These are phyloP conservation scores for Trichoderma aggressivum DNA, from an alignment of 2,329 filamentous ascomycete genomes.

Conservation along the genomic window DNA sequence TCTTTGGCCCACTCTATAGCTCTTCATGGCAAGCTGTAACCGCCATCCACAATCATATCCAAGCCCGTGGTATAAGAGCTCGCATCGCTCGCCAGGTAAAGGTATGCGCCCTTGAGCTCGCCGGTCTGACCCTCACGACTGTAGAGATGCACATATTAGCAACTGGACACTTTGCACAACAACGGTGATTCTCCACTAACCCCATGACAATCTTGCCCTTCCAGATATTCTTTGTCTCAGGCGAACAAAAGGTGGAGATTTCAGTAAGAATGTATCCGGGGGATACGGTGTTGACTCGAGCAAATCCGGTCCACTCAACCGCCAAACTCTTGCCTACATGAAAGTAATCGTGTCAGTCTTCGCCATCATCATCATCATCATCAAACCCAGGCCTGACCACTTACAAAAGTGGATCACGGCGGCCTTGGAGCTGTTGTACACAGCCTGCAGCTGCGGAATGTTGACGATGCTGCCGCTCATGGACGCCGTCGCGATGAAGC, in stretches of 20 bases:
- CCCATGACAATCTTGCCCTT: constrained; percentile 78
- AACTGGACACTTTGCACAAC: background rate
- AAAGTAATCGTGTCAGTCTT: background rate
- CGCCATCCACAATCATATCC: constrained; percentile 73
- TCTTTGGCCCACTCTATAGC: background rate
- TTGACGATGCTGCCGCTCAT: constrained; percentile 79
- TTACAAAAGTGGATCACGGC: constrained; percentile 57
- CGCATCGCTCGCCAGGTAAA: constrained; percentile 79
- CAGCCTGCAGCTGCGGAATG: constrained; percentile 69
- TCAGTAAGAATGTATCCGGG: constrained; percentile 76
- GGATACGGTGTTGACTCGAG: constrained; percentile 67
- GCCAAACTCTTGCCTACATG: constrained; percentile 63
- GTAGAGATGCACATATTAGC: background rate
- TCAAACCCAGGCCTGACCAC: constrained; percentile 18
- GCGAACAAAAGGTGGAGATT: constrained; percentile 61
- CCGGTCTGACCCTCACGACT: constrained; percentile 66
- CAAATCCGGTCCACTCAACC: constrained; percentile 74
- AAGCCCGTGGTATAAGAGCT: constrained; percentile 77
- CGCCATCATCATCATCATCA: too few relatives aligned
- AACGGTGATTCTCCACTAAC: constrained; percentile 34
- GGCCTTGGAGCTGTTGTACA: constrained; percentile 72
- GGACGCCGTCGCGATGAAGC: constrained; percentile 74
- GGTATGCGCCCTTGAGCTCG: constrained; percentile 78
- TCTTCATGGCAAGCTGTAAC: constrained; percentile 56
- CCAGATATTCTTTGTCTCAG: constrained; percentile 69